Conservation (phyloP, 2,329 filamentous ascomycete species). For the Penicillium concentricum region DNA sequence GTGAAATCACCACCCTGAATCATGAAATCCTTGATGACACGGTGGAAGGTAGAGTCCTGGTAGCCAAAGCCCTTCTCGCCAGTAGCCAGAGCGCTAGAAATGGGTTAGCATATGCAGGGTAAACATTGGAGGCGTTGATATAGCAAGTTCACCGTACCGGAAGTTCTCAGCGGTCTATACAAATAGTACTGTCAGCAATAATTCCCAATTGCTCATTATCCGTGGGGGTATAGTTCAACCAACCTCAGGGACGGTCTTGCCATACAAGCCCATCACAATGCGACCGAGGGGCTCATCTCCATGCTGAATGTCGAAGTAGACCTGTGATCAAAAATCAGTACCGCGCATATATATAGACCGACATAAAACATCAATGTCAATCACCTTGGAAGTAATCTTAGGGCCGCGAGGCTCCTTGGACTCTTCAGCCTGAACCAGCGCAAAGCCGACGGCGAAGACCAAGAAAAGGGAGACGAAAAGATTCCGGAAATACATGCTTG, state of each 20-base stretch:
- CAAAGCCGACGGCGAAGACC: conserved; percentile 69
- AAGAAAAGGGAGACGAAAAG: conserved; percentile 66
- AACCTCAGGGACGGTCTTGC: conserved; percentile 66
- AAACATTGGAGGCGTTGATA: background rate
- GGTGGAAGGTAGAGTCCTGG: conserved; percentile 66
- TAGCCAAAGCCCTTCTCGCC: conserved; percentile 68
- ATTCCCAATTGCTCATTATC: conserved; percentile 2
- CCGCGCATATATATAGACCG: background rate
- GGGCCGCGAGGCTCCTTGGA: conserved; percentile 66
- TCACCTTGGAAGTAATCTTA: conserved; percentile 89
- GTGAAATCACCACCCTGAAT: conserved; percentile 70
- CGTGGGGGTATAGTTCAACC: conserved; percentile 12
- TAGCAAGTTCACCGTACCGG: conserved; percentile 42
- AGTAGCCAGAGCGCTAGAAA: conserved; percentile 56
- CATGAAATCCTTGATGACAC: conserved; percentile 70
- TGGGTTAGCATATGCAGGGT: conserved; percentile 9
- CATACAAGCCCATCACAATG: conserved; percentile 64
- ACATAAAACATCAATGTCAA: conserved; percentile 13
- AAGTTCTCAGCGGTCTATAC: conserved; percentile 63
- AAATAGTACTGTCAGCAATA: conserved; percentile 14
- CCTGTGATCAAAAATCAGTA: conserved; percentile 38
- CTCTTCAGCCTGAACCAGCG: conserved; percentile 69
- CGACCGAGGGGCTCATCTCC: conserved; percentile 61
- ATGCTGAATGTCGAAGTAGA: conserved; percentile 66
- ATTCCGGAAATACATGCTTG: conserved; percentile 37